phyloP scores from a whole-genome alignment of 306 rosid genomes.

The Acacia confusa region DNA sequence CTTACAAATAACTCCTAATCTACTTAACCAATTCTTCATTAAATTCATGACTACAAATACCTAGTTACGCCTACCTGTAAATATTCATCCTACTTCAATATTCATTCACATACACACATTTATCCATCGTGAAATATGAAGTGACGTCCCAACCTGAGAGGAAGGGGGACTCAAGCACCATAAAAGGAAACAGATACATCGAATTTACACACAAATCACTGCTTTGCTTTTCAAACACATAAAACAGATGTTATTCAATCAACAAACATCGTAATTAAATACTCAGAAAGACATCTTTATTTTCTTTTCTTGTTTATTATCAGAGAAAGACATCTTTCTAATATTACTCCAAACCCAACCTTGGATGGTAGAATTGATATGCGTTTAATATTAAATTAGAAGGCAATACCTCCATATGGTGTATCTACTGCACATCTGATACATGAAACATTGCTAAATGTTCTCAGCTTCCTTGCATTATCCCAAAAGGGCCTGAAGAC shows the following conservation, averaged over 20 bases:
- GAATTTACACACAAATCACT: not conserved
- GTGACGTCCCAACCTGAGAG: not conserved
- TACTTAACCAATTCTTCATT: not conserved
- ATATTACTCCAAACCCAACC: not conserved
- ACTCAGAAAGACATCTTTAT: not conserved
- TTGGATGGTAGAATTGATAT: not conserved
- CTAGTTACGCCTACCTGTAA: not conserved
- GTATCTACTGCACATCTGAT: slow-evolving; percentile 70
- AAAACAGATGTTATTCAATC: not conserved
- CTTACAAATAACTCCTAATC: not conserved
- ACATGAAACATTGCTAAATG: slow-evolving; percentile 8
- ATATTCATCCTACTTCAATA: not conserved
- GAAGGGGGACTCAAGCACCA: not conserved
- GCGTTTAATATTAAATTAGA: not conserved
- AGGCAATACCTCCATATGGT: slow-evolving; percentile 68
- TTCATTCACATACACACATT: not conserved
- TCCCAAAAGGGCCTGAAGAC: slow-evolving; percentile 44
- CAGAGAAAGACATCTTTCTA: not conserved
- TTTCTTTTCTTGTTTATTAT: not conserved
- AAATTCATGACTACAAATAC: not conserved
- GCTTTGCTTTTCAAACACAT: not conserved
- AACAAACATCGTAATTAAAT: not conserved
- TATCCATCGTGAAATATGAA: not conserved
- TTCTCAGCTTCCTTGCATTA: slow-evolving; percentile 31
- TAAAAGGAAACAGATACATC: not conserved